Conservation (phyloP, 192 early-diverging fungal species). For the Coemansia umbellata region DNA sequence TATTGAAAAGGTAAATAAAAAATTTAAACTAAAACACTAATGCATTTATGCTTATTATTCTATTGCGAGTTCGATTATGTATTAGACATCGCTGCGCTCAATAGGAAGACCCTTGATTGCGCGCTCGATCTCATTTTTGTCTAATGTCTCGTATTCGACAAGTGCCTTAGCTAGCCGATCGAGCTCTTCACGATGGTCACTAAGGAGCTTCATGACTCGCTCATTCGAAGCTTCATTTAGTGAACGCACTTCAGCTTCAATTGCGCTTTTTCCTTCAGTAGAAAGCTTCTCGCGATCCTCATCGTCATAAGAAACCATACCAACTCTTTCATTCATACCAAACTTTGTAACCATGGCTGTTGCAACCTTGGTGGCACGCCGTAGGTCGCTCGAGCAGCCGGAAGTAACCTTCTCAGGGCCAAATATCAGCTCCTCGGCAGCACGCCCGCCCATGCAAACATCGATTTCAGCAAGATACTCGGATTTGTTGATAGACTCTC, state of each 20-base stretch:
- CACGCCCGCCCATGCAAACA: slow-evolving; percentile 98
- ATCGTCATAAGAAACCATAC: slow-evolving; percentile 69
- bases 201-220: slow-evolving; percentile 70
- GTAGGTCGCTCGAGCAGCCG: slow-evolving; percentile 89
- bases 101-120: slow-evolving; percentile 51
- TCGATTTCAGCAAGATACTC: slow-evolving; percentile 88
- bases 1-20: not conserved
- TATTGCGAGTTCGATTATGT: no score
- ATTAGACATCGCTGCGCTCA: slow-evolving; percentile 30
- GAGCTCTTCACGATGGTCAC: slow-evolving; percentile 77
- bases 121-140: slow-evolving; percentile 78
- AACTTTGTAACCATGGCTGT: slow-evolving; percentile 85
- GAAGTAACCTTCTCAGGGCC: slow-evolving; percentile 91
- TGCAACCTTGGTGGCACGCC: slow-evolving; percentile 84
- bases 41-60: not conserved
- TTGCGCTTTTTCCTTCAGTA: slow-evolving; percentile 68
- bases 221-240: slow-evolving; percentile 69
- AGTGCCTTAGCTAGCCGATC: slow-evolving; percentile 89
- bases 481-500: slow-evolving; percentile 69
- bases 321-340: slow-evolving; percentile 95
- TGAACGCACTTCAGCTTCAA: slow-evolving; percentile 81
- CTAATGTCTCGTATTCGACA: slow-evolving; percentile 92
- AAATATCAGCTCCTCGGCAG: slow-evolving; percentile 96
- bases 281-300: slow-evolving; percentile 74
- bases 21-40: no score